Evolutionary conservation across 2,329 filamentous ascomycete species (phyloP).

Genomic region (Epichloe typhina): DNA sequence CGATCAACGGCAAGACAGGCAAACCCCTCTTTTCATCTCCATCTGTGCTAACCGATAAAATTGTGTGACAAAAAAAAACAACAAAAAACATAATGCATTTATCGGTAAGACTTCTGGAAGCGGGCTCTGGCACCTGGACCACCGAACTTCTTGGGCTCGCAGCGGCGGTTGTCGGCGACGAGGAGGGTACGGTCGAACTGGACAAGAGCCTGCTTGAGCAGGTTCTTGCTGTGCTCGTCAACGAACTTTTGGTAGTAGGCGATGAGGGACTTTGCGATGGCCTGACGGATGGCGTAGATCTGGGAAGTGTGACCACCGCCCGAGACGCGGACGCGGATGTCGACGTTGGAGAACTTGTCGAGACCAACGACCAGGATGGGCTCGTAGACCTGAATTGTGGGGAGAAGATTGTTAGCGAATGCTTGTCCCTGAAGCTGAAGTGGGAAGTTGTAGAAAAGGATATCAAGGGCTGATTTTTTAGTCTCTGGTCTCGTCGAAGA

Average conservation of each 20-base stretch:
- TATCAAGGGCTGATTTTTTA: no score
- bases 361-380: slow-evolving; percentile 91
- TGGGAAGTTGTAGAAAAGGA: no score
- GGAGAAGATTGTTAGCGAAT: background rate
- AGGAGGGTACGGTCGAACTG: slow-evolving; percentile 95
- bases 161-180: slow-evolving; percentile 97
- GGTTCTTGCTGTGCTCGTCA: slow-evolving; percentile 99
- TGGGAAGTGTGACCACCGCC: slow-evolving; percentile 97
- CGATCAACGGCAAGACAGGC: background rate
- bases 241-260: slow-evolving; percentile 99
- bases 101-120: slow-evolving; percentile 99
- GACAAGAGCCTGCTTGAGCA: slow-evolving; percentile 92
- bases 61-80: background rate
- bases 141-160: slow-evolving; percentile 97
- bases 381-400: slow-evolving; percentile 68
- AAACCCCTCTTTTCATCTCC: background rate
- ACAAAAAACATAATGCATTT: slow-evolving; percentile 29
- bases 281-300: slow-evolving; percentile 97
- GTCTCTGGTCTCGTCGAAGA: background rate
- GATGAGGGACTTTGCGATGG: slow-evolving; percentile 69
- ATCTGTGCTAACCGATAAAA: slow-evolving; percentile 2
- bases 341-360: slow-evolving; percentile 93
- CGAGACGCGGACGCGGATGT: slow-evolving; percentile 91
- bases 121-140: slow-evolving; percentile 88
- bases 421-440: background rate